Evolutionary conservation across 2,329 filamentous ascomycete species (phyloP), one percentile per base, ranked within the genome.

Genomic region (Fusarium nygamai): DNA sequence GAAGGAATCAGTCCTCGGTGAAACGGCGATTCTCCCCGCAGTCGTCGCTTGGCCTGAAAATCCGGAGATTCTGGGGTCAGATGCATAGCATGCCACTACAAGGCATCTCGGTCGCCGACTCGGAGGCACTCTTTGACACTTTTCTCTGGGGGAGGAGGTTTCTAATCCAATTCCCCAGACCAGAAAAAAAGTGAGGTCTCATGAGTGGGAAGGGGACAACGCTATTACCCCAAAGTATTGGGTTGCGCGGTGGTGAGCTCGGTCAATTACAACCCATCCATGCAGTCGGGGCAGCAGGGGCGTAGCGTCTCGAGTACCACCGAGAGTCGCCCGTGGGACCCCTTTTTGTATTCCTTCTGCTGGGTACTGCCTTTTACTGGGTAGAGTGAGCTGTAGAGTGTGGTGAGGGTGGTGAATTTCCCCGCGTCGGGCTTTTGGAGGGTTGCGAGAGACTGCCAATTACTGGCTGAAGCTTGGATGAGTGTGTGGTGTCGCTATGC

Each of bases 241-340:
- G 69, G 53, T 53, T 67, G 61, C 33, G 67, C 72, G 68, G 73
- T 64, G 71, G 38, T 57, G 71, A 73, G 61, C 76, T 78, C 76
- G 76, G 76, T 78, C 76, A 78, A 78, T 78, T 78, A 78, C 76
- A 73, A 73, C 71, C 70, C 71, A 78, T 61, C 71, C 72, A 71
- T 77, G 76, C 72, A 75, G 67, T 64, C 54, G 64, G 63, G 61
- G 65, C 56, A 48, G 67, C 62, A 60, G 67, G 72, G 73, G 70
- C 65, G 73, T 80, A 79, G 79, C 76, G 80, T 66, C 65, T 72
- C 66, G 75, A 81, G 78, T 81, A 81, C 76, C 75, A 79, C 80
- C 80, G 80, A 82, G 79, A 77, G 79, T 79, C 74, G 72, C 69
- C 78, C 80, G 67, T 51, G 74, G 75, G 75, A 70, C 58, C 62